Percentiles rank a stretch among this genome's conserved stretches.
phyloP scores from a whole-genome alignment of 345 rosid genomes.

The Populus deltoides region DNA sequence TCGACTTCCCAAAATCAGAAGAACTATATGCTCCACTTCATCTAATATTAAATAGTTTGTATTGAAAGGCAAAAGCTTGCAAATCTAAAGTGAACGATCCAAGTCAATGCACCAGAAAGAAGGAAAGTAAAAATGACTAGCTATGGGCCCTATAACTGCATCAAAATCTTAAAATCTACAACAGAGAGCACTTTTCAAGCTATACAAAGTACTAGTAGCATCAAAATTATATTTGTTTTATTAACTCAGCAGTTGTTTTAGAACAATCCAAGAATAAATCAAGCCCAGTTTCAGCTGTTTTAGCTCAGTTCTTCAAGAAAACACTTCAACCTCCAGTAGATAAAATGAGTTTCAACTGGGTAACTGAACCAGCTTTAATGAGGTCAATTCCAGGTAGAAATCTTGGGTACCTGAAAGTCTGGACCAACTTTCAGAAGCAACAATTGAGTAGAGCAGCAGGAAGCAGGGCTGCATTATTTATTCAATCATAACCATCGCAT shows the following conservation, averaged over 20 bases:
- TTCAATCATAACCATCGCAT: not conserved
- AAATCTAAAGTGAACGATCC: not conserved
- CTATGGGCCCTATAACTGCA: not conserved
- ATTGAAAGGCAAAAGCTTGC: not conserved
- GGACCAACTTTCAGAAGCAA: not conserved
- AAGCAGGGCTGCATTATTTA: not conserved
- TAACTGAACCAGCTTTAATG: not conserved
- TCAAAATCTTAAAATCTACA: not conserved
- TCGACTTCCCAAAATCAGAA: not conserved
- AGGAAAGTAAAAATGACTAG: not conserved
- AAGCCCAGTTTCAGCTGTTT: not conserved
- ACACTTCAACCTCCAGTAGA: not conserved
- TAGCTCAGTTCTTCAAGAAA: not conserved
- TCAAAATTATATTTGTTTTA: not conserved
- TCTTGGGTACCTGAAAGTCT: not conserved
- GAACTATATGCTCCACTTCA: not conserved
- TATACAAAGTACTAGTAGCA: not conserved
- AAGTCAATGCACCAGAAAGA: not conserved
- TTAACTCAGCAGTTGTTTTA: not conserved
- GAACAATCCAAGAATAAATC: not conserved
- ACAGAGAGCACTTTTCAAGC: not conserved
- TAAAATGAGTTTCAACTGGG: not conserved
- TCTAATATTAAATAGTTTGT: not conserved
- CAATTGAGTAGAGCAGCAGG: not conserved
- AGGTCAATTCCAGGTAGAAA: not conserved